Percentiles rank a stretch among this genome's conserved stretches.
These are phyloP conservation scores for Colletotrichum noveboracense DNA, from an alignment of 2,329 filamentous ascomycete species.

Conservation along the genomic window DNA sequence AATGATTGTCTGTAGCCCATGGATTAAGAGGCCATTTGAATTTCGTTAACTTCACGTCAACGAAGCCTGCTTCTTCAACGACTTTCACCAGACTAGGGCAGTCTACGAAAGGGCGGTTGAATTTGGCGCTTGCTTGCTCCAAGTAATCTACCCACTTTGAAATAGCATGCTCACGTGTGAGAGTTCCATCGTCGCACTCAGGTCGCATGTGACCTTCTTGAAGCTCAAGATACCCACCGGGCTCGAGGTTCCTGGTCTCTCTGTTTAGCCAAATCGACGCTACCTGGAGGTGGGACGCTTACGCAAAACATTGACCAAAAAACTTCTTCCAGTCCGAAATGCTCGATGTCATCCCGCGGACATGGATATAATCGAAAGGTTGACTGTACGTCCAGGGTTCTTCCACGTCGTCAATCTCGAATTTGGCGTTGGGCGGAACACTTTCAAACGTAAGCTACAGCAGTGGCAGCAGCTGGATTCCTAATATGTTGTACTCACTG, in stretches of 20 bases:
- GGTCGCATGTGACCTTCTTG: conserved; percentile 45
- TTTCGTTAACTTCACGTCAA: conserved; percentile 51
- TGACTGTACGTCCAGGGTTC: conserved; percentile 54
- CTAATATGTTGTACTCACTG: conserved; percentile 29
- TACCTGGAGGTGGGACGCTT: not conserved
- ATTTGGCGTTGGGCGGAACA: conserved; percentile 58
- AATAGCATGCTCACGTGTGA: conserved; percentile 25
- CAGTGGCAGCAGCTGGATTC: not conserved
- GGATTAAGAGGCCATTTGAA: conserved; percentile 55
- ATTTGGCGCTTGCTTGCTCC: conserved; percentile 31
- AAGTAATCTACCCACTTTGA: conserved; percentile 35
- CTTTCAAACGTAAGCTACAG: conserved; percentile 24
- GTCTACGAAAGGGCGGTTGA: conserved; percentile 41
- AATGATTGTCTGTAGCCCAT: conserved; percentile 55
- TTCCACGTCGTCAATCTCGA: conserved; percentile 61
- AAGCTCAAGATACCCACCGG: conserved; percentile 49
- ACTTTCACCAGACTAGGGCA: conserved; percentile 42
- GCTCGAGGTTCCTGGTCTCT: conserved; percentile 32
- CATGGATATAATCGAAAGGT: conserved; percentile 61
- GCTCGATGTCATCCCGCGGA: conserved; percentile 54
- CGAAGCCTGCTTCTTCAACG: conserved; percentile 58
- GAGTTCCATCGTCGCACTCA: conserved; percentile 46
- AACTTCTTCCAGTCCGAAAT: conserved; percentile 55
- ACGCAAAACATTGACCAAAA: conserved; percentile 47
- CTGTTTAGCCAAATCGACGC: conserved; percentile 28